A percentile compares a stretch with the other conserved stretches of the same genome.
These are phyloP conservation scores for Chlorophyllum brunneum DNA, from an alignment of 768 basidiomycete genomes.

Conservation along the genomic window DNA sequence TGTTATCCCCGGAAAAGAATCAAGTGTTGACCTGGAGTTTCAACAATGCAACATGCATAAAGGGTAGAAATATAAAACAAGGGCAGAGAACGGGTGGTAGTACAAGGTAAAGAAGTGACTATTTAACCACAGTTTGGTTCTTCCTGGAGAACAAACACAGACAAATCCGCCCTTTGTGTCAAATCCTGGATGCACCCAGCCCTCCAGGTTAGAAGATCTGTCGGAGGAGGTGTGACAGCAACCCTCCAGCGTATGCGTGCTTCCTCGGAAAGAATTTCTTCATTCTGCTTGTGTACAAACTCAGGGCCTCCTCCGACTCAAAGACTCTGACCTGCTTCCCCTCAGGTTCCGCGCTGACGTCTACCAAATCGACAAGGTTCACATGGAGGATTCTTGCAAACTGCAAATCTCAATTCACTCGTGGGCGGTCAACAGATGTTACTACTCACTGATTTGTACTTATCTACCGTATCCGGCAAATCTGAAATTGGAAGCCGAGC, in stretches of 20 bases:
- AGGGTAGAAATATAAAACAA: too few relatives aligned
- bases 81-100: too few relatives aligned
- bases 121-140: too few relatives aligned
- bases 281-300: slow-evolving; percentile 21
- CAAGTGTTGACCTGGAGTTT: too few relatives aligned
- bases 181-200: too few relatives aligned
- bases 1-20: too few relatives aligned
- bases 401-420: slow-evolving; percentile 13
- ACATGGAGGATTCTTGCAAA: slow-evolving; percentile 23
- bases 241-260: slow-evolving; percentile 22
- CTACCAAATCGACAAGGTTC: slow-evolving; percentile 28
- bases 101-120: too few relatives aligned
- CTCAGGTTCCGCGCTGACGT: slow-evolving; percentile 2
- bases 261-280: slow-evolving; percentile 25
- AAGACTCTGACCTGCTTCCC: slow-evolving; percentile 16
- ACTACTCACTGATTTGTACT: slow-evolving; percentile 5
- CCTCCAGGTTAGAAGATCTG: slow-evolving; percentile 19
- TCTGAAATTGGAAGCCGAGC: neutral
- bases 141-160: too few relatives aligned
- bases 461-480: neutral
- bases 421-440: neutral
- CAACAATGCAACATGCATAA: too few relatives aligned
- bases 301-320: slow-evolving; percentile 20
- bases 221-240: slow-evolving; percentile 24
- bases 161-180: too few relatives aligned